These are phyloP conservation scores for Ceratobasidium sp. DNA, from an alignment of 1,284 basidiomycete genomes.

Conservation along the genomic window DNA sequence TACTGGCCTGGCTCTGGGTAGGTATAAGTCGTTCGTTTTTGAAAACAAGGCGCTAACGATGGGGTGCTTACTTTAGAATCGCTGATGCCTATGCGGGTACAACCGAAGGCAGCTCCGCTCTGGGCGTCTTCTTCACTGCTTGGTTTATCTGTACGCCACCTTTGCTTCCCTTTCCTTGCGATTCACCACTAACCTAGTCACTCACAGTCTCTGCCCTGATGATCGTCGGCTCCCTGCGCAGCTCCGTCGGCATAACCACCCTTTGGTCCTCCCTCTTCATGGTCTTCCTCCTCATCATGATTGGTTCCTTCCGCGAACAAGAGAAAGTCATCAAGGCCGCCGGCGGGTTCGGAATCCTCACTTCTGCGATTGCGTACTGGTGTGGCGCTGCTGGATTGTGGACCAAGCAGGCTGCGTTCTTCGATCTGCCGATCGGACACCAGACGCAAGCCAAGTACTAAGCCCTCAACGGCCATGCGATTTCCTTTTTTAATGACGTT, in stretches of 20 bases:
- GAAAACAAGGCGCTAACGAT: neutral
- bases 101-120: slow-evolving; percentile 47
- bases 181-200: neutral
- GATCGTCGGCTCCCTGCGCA: slow-evolving; percentile 52
- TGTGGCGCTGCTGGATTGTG: slow-evolving; percentile 70
- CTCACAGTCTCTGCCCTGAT: slow-evolving; percentile 43
- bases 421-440: slow-evolving; percentile 40
- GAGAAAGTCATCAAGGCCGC: slow-evolving; percentile 66
- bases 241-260: slow-evolving; percentile 51
- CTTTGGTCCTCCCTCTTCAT: slow-evolving; percentile 59
- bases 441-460: slow-evolving; percentile 44
- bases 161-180: neutral
- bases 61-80: slow-evolving; percentile 4
- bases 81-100: slow-evolving; percentile 49
- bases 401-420: slow-evolving; percentile 55
- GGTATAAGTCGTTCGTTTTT: neutral
- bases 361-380: slow-evolving; percentile 75
- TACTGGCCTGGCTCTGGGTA: slow-evolving; percentile 20
- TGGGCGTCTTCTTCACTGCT: slow-evolving; percentile 21
- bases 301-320: slow-evolving; percentile 44
- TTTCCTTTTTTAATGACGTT: neutral
- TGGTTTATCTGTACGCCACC: slow-evolving; percentile 51
- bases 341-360: slow-evolving; percentile 76
- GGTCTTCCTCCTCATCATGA: slow-evolving; percentile 53
- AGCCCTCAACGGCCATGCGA: neutral